Evolutionary conservation across 1,284 basidiomycete genomes (phyloP), one percentile per base, ranked within the genome.

Genomic region (Ganoderma resinaceum): DNA sequence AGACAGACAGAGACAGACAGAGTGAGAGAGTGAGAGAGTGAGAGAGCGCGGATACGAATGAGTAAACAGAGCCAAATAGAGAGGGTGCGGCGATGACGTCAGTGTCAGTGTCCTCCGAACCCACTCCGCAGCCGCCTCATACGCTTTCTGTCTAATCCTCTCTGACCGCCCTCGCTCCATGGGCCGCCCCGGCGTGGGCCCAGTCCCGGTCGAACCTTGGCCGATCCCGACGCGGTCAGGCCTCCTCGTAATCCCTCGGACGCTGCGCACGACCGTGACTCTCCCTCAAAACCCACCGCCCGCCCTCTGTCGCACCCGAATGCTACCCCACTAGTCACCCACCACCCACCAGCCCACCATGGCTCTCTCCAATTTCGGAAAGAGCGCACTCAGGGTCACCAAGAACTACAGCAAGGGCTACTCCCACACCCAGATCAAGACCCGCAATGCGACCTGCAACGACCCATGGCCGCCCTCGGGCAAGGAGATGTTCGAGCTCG

Each of bases 401-500:
- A 97, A 96, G 82, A 95, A 96, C 79, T 95, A 96, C 79, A 96
- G 95, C 60, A 96, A 95, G 77, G 92, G 95, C 14, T 97, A 97
- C 81, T 95, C 94, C 57, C 94, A 96, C 73, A 92, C 91, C 0
- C 93, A 98, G 83, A 89, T 94, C 68, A 98, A 98, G 82, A 95
- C 97, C 71, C 89, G 97, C 69, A 95, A 97, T 86, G 95, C 96
- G 43, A 99, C 97, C 16, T 96, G 94, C 31, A 99, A 99, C 82
- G 97, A 99, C 79, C 93, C 96, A 9, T 97, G 96, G 94, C 96
- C 97, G 0, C 97, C 97, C 9, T 95, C 94, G 26, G 95, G 96
- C 11, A 95, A 95, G 16, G 95, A 96, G 86, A 98, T 99, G 96
- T 97, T 98, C 81, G 97, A 98, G 82, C 90, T 99, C 72, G 95